Base-by-base conservation (phyloP, 2,329 filamentous ascomycete genomes). In the Fusarium sp. region DNA sequence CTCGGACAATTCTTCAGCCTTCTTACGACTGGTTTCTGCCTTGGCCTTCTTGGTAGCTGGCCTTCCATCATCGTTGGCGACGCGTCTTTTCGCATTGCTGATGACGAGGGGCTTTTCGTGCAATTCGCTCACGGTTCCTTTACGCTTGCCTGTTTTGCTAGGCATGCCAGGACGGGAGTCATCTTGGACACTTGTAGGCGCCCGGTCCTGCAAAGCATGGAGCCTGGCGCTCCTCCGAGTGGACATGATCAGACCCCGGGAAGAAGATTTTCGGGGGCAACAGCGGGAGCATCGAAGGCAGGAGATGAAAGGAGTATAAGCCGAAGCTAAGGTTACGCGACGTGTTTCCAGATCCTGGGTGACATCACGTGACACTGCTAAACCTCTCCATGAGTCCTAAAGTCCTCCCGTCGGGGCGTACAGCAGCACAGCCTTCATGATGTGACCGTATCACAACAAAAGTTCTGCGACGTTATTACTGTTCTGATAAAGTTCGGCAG, bases 141-240 rank as follows among this genome's bases (percentile, higher is more conserved):
- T 73, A 3, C 63, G 69, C 24, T 74, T 69, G 10, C 17, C 30
- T 15, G 9, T 38, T 38, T n/a, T 59, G n/a, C 30, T 47, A 15
- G 50, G 34, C 38, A 20, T 34, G 11, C 48, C 10, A 12, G 26
- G 32, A 18, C 26, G 3, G 4, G 24, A 6, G 13, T 47, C 48
- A 41, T 38, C n/a, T 20, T 52, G 45, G 42, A 5, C 20, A 9
- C 30, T 17, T 24, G 28, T 26, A 7, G 60, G 47, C 24, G 14
- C 48, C 20, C 9, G 52, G 24, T 22, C 20, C 6, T 42, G 36
- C 34, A 56, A 59, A 22, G 20, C 44, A 15, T 36, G 42, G 8
- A 76, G 39, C 20, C 74, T 70, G 26, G 71, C 52, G 32, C 74
- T 76, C 55, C 68, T 74, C 13, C 71, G 47, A 1, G 32, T 34